phyloP scores from a whole-genome alignment of 495 filamentous ascomycete genomes.

The Hyphodiscus hymeniophilus region DNA sequence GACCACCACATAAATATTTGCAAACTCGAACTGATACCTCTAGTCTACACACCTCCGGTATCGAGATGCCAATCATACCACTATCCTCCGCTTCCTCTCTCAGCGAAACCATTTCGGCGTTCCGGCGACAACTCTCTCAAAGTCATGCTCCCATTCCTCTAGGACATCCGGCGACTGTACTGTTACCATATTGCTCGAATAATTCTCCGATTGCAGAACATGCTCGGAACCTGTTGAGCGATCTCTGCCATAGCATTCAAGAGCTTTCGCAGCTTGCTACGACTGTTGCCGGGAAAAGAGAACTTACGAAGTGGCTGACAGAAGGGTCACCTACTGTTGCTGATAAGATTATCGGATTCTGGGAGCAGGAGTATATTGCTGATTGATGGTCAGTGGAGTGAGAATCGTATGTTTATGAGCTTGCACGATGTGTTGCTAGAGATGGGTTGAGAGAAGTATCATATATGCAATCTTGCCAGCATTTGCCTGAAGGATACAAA shows the following conservation, averaged over 20 bases:
- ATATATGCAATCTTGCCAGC: too few relatives aligned
- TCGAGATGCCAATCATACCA: conserved; percentile 29
- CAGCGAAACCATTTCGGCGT: conserved; percentile 16
- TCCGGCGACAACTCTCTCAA: conserved; percentile 16
- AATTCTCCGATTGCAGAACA: conserved; percentile 31
- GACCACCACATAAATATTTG: not conserved
- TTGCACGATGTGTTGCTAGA: too few relatives aligned
- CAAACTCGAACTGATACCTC: not conserved
- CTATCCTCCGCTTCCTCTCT: conserved; percentile 24
- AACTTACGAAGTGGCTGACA: conserved; percentile 32
- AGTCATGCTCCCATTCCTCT: not conserved
- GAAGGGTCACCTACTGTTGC: conserved; percentile 14
- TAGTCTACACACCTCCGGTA: conserved; percentile 8
- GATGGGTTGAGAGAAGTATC: not conserved
- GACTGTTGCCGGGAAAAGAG: conserved; percentile 26
- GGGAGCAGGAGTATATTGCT: conserved; percentile 31
- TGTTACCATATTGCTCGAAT: conserved; percentile 40
- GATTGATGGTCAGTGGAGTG: not conserved
- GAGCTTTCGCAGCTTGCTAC: conserved; percentile 35
- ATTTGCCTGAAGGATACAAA: too few relatives aligned
- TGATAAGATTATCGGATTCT: conserved; percentile 36
- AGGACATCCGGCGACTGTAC: conserved; percentile 18
- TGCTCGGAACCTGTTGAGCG: conserved; percentile 38
- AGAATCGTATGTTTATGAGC: too few relatives aligned
- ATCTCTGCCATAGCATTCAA: conserved; percentile 37